phyloP scores from a whole-genome alignment of 2,329 filamentous ascomycete genomes.

The Phialophora verrucosa region DNA sequence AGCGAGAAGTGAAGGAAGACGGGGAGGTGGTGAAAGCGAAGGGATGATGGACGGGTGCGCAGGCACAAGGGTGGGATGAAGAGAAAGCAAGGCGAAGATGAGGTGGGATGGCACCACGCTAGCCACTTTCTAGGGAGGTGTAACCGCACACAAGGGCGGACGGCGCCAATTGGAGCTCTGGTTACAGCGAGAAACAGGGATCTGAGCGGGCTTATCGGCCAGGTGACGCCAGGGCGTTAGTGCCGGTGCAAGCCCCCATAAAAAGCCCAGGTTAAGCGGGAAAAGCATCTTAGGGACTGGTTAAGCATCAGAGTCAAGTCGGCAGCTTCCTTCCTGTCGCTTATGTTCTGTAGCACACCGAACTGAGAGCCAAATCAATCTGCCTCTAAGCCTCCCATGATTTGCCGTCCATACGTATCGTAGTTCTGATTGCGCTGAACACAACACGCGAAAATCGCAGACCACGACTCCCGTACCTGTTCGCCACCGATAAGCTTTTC shows the following conservation, averaged over 20 bases:
- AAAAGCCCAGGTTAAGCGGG: not conserved
- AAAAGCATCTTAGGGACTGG: conserved; percentile 1
- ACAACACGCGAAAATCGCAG: not conserved
- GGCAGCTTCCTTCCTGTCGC: conserved; percentile 7
- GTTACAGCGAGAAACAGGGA: conserved; percentile 2
- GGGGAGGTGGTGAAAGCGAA: conserved; percentile 12
- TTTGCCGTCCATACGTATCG: not conserved
- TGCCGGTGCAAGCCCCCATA: not conserved
- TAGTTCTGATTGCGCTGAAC: not conserved
- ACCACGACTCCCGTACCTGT: not conserved
- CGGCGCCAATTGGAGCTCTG: conserved; percentile 8
- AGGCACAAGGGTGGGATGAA: conserved; percentile 14
- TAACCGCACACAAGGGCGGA: conserved; percentile 12
- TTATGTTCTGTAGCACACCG: not conserved
- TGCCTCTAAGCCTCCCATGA: not conserved
- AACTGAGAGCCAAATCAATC: not conserved
- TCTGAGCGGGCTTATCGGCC: not conserved
- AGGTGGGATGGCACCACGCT: conserved; percentile 18
- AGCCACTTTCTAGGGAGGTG: conserved; percentile 23
- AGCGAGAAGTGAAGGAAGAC: conserved; percentile 9
- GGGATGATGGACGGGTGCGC: conserved; percentile 2
- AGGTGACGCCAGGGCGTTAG: conserved; percentile 3
- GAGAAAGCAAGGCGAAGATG: conserved; percentile 17
- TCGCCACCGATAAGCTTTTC: conserved; percentile 28
- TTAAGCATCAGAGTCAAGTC: conserved; percentile 2